phyloP scores from a whole-genome alignment of 768 basidiomycete species.

The Termitomyces sp. region DNA sequence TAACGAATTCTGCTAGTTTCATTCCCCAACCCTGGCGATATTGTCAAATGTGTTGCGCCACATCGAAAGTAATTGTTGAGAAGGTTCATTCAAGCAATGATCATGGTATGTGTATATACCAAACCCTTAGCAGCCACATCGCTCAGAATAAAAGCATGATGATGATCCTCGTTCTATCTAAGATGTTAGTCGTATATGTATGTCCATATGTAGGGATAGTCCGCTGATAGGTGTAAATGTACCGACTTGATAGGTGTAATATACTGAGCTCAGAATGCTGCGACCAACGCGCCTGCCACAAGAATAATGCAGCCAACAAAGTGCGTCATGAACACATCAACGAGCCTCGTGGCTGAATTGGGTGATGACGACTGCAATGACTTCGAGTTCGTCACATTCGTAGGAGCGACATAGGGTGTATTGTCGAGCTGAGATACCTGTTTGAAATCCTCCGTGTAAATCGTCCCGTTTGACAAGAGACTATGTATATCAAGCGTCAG shows the following conservation, averaged over 20 bases:
- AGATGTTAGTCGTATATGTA: not conserved
- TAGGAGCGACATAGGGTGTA: constrained; percentile 22
- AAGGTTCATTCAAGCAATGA: too few species aligned
- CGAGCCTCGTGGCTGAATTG: constrained; percentile 10
- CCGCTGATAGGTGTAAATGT: not conserved
- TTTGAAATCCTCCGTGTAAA: constrained; percentile 28
- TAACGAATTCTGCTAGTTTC: too few species aligned
- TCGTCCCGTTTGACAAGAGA: constrained; percentile 20
- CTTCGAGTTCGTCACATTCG: constrained; percentile 14
- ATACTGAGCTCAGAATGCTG: not conserved
- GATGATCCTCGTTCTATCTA: too few species aligned
- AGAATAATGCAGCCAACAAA: not conserved
- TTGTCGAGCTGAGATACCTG: constrained; percentile 26
- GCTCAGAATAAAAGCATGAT: too few species aligned
- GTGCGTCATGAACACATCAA: not conserved
- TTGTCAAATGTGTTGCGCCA: too few species aligned
- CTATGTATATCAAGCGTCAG: constrained; percentile 28
- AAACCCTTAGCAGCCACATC: too few species aligned
- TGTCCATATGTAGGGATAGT: not conserved
- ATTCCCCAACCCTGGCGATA: too few species aligned
- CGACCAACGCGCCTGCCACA: not conserved
- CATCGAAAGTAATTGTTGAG: too few species aligned
- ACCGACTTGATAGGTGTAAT: too few species aligned
- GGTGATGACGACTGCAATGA: constrained; percentile 11
- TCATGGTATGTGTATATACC: too few species aligned